Conservation (phyloP, 306 rosid species). For the Ceratonia siliqua region DNA sequence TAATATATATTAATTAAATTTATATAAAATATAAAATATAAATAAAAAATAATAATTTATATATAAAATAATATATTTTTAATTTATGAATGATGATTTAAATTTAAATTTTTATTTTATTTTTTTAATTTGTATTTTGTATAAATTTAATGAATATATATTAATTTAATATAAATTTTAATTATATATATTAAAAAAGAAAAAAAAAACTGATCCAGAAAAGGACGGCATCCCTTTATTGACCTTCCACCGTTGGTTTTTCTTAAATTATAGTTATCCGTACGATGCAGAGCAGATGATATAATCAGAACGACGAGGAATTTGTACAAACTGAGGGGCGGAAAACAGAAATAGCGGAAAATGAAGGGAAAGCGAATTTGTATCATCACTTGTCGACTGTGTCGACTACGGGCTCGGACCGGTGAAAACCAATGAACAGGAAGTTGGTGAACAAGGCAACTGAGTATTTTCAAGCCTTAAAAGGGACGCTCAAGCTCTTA, state of each 20-base stretch:
- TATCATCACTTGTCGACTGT: background rate
- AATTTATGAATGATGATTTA: no score
- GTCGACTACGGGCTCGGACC: background rate
- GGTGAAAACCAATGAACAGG: background rate
- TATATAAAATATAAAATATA: no score
- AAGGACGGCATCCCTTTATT: no score
- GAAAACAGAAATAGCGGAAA: conserved; percentile 2
- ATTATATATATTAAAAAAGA: no score
- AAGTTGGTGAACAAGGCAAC: background rate
- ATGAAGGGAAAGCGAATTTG: background rate
- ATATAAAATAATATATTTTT: no score
- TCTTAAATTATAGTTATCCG: background rate
- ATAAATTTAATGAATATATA: no score
- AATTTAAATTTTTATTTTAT: no score
- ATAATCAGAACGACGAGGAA: background rate
- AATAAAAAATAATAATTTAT: no score
- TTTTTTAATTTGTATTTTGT: no score
- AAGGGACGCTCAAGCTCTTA: background rate
- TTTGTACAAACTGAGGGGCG: background rate
- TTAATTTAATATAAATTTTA: no score
- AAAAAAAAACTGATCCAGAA: no score
- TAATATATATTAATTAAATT: no score
- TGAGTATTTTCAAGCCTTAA: background rate
- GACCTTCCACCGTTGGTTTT: background rate
- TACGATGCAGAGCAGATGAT: background rate